phyloP scores from a whole-genome alignment of 2,329 filamentous ascomycete genomes.

The Akanthomyces muscarius region DNA sequence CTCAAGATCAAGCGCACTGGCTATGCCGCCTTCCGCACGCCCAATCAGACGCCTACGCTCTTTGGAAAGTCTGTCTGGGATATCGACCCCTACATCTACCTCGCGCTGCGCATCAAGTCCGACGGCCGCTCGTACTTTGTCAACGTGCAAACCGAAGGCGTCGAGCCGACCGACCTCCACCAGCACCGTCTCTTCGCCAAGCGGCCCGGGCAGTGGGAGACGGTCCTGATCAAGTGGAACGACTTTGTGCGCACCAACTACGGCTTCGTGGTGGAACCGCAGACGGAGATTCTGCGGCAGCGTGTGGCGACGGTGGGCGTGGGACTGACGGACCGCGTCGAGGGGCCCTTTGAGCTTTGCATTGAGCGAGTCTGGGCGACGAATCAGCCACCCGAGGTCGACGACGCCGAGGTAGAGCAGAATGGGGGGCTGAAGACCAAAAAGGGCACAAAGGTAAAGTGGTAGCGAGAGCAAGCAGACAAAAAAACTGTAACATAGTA shows the following conservation, averaged over 20 bases:
- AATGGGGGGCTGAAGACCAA: constrained; percentile 34
- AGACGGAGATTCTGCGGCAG: constrained; percentile 81
- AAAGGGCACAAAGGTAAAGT: constrained; percentile 36
- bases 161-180: constrained; percentile 92
- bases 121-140: constrained; percentile 91
- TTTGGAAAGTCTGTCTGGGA: constrained; percentile 87
- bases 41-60: constrained; percentile 70
- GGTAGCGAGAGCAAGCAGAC: constrained; percentile 24
- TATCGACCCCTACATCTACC: constrained; percentile 81
- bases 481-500: background rate
- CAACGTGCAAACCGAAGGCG: constrained; percentile 90
- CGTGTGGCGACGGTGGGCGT: constrained; percentile 84
- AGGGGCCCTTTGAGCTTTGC: constrained; percentile 82
- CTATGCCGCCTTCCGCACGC: constrained; percentile 86
- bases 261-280: constrained; percentile 87
- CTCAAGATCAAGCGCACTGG: constrained; percentile 75
- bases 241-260: constrained; percentile 95
- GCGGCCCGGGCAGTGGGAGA: constrained; percentile 86
- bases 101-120: constrained; percentile 83
- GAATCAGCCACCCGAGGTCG: constrained; percentile 45
- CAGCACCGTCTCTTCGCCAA: constrained; percentile 84
- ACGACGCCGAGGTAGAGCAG: constrained; percentile 21
- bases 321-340: constrained; percentile 81
- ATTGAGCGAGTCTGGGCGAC: constrained; percentile 90
- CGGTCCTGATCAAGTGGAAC: constrained; percentile 82